Conservation (phyloP, 1,284 basidiomycete species). For the Cutaneotrichosporon arboriforme region DNA sequence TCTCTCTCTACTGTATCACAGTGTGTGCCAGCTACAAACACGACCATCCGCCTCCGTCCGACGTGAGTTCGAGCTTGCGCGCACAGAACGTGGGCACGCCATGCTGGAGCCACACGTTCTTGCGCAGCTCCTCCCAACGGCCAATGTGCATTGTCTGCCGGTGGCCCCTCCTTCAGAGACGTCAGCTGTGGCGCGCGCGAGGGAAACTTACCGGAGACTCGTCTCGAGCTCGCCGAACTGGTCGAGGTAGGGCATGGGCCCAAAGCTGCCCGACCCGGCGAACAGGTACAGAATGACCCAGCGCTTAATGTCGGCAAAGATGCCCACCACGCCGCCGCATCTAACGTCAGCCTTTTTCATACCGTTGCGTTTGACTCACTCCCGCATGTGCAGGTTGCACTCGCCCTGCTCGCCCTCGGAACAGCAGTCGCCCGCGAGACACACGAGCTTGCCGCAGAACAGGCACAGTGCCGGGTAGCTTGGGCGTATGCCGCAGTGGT, state of each 20-base stretch:
- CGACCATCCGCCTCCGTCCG: conserved; percentile 92
- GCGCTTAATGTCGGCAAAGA: conserved; percentile 88
- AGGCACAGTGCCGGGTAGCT: conserved; percentile 85
- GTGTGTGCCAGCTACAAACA: too few relatives aligned
- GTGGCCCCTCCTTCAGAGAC: conserved; percentile 62
- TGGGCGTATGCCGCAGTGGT: conserved; percentile 72
- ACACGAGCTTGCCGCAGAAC: conserved; percentile 81
- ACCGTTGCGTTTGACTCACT: conserved; percentile 59
- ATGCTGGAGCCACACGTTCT: conserved; percentile 76
- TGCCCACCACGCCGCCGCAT: conserved; percentile 80
- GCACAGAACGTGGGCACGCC: conserved; percentile 86
- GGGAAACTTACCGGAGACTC: conserved; percentile 68
- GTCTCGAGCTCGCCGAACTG: conserved; percentile 90
- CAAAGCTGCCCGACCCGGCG: conserved; percentile 80
- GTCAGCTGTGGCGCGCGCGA: not conserved
- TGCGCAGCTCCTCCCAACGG: conserved; percentile 87
- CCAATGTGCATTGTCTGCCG: conserved; percentile 80
- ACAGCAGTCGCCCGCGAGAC: conserved; percentile 92
- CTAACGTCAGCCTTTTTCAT: conserved; percentile 49
- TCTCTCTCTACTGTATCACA: too few relatives aligned
- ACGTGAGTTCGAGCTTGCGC: conserved; percentile 75
- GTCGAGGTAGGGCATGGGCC: conserved; percentile 86
- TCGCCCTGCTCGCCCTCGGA: conserved; percentile 69
- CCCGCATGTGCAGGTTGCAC: conserved; percentile 91
- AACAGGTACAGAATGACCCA: conserved; percentile 91